These are phyloP conservation scores for Blastocystis sp. DNA, from an alignment of 352 stramenopile genomes.

Conservation along the genomic window DNA sequence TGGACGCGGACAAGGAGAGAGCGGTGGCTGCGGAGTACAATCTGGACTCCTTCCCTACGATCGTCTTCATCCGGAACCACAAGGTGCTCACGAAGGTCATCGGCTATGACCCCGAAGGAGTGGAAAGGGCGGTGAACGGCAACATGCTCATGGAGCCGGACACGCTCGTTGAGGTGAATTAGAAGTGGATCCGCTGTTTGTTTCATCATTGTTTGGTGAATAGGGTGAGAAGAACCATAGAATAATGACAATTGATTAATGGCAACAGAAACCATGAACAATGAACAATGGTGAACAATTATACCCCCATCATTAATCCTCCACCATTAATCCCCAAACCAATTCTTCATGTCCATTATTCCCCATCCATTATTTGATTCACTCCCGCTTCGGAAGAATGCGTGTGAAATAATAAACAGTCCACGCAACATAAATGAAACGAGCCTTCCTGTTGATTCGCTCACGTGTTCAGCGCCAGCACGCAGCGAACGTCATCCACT, in stretches of 20 bases:
- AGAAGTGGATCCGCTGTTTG: background rate
- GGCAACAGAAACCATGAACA: background rate
- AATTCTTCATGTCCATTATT: background rate
- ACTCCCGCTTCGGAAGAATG: background rate
- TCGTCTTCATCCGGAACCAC: constrained; percentile 19
- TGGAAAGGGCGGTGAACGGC: constrained; percentile 13
- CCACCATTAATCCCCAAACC: background rate
- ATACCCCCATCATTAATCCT: background rate
- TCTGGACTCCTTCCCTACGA: constrained; percentile 44
- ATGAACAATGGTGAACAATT: constrained; percentile 1
- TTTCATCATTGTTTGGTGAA: background rate
- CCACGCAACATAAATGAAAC: background rate
- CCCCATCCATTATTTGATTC: too few species aligned
- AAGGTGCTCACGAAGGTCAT: constrained; percentile 14
- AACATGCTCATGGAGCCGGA: constrained; percentile 41
- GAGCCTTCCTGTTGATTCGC: background rate
- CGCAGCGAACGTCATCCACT: constrained; percentile 42
- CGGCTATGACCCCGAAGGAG: constrained; percentile 22
- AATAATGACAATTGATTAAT: background rate
- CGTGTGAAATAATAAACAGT: background rate
- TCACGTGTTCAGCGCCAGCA: constrained; percentile 10
- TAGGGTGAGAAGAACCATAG: background rate
- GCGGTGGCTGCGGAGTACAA: constrained; percentile 5
- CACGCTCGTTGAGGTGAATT: background rate
- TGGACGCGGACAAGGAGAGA: constrained; percentile 33